Percentiles rank a stretch among this genome's conserved stretches.
phyloP scores from a whole-genome alignment of 148 eudicot genomes.

The Vaccinium myrtillus region DNA sequence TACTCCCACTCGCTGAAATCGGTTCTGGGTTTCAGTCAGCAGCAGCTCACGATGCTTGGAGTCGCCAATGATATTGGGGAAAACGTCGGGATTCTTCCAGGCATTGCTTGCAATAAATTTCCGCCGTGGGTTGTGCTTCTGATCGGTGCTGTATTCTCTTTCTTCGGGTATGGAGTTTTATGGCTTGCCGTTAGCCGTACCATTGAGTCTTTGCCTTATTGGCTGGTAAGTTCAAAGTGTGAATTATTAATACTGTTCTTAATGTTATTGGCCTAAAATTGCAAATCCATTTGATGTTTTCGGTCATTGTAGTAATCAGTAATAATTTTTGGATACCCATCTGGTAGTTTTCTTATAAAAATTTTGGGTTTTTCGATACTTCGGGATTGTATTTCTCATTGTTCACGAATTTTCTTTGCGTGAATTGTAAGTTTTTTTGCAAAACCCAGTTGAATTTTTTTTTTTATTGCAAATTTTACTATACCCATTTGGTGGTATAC shows the following conservation, averaged over 20 bases:
- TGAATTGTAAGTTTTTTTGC: too few species aligned
- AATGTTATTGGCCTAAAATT: neutral
- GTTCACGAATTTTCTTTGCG: too few species aligned
- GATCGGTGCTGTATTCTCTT: constrained; percentile 53
- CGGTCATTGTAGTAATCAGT: neutral
- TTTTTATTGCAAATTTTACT: too few species aligned
- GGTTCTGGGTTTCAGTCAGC: constrained; percentile 62
- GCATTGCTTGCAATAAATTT: constrained; percentile 51
- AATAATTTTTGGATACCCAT: neutral
- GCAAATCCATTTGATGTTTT: neutral
- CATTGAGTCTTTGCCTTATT: constrained; percentile 55
- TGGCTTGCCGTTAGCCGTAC: constrained; percentile 69
- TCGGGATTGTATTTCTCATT: too few species aligned
- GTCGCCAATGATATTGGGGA: constrained; percentile 85
- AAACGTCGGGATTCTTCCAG: constrained; percentile 65
- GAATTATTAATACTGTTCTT: neutral
- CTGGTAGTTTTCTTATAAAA: too few species aligned
- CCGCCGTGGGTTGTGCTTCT: constrained; percentile 75
- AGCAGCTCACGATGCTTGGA: constrained; percentile 69
- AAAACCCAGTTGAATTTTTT: too few species aligned
- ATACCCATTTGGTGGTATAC: too few species aligned
- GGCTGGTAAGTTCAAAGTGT: constrained; percentile 41
- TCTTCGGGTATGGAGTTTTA: constrained; percentile 66
- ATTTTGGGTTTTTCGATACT: too few species aligned
- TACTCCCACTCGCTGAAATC: constrained; percentile 71